These are phyloP conservation scores for Termitomyces sp. DNA, from an alignment of 768 basidiomycete genomes.

Conservation along the genomic window DNA sequence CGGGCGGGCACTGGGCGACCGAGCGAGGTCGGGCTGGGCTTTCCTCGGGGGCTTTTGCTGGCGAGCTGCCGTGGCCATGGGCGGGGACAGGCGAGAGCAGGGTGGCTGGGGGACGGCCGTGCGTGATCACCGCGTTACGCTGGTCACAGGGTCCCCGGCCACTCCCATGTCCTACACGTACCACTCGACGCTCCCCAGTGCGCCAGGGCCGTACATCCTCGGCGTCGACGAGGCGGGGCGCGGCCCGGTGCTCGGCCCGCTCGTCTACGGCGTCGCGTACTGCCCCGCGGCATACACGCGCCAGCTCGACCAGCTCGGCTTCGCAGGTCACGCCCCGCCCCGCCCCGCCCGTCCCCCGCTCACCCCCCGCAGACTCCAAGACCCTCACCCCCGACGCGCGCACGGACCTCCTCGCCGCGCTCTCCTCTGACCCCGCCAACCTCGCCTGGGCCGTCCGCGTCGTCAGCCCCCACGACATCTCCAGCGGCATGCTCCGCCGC, in stretches of 20 bases:
- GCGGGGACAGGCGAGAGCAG: too few species aligned
- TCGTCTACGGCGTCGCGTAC: conserved; percentile 95
- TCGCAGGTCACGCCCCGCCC: conserved; percentile 59
- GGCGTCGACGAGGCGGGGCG: conserved; percentile 99
- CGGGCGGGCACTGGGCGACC: too few species aligned
- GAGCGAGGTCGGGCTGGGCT: too few species aligned
- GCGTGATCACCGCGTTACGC: too few species aligned
- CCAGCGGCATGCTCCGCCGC: conserved; percentile 80
- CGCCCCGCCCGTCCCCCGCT: too few species aligned
- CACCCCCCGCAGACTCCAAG: conserved; percentile 71
- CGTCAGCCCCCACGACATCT: conserved; percentile 87
- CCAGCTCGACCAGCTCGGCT: conserved; percentile 73
- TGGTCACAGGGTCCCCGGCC: conserved; percentile 6
- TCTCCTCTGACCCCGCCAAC: conserved; percentile 65
- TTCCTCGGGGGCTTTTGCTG: conserved; percentile 61
- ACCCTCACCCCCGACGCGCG: conserved; percentile 71
- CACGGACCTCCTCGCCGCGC: conserved; percentile 53
- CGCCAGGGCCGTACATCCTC: conserved; percentile 79
- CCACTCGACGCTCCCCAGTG: conserved; percentile 67
- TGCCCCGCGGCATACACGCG: conserved; percentile 78
- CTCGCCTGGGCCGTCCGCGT: conserved; percentile 82
- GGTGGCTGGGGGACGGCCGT: too few species aligned
- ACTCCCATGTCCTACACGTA: conserved; percentile 57
- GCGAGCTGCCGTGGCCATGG: conserved; percentile 34
- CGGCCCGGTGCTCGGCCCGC: conserved; percentile 91